Evolutionary conservation across 257 asterid species (phyloP).

Genomic region (Solanum clarkiae): DNA sequence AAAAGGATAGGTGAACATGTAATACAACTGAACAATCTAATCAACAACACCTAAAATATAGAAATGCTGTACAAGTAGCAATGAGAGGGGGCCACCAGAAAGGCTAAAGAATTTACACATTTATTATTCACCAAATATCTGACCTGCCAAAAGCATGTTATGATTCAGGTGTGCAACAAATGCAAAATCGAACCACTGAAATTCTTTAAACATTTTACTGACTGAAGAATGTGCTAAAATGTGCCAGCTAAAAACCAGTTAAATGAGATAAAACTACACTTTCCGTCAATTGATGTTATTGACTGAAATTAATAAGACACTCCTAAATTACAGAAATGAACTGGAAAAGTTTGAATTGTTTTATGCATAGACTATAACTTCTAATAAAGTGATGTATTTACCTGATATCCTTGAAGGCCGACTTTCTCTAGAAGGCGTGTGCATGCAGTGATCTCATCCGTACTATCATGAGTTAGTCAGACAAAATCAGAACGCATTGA

Average conservation of each 20-base stretch:
- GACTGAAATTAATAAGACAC: background rate
- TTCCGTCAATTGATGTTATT: background rate
- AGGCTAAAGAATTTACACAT: background rate
- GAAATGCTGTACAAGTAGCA: background rate
- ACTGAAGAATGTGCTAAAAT: background rate
- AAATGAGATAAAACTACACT: background rate
- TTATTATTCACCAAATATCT: background rate
- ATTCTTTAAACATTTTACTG: background rate
- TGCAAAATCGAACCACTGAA: background rate
- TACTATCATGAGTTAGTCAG: slow-evolving; percentile 13
- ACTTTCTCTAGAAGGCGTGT: slow-evolving; percentile 34
- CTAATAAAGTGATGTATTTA: slow-evolving; percentile 8
- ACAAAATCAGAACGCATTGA: background rate
- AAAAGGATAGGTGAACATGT: background rate
- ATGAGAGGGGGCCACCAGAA: background rate
- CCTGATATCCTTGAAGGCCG: slow-evolving; percentile 39
- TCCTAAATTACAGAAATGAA: background rate
- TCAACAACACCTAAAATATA: background rate
- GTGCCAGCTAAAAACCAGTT: background rate
- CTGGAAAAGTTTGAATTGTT: background rate
- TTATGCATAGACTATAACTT: background rate
- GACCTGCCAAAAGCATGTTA: background rate
- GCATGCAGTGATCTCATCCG: slow-evolving; percentile 39
- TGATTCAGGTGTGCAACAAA: background rate
- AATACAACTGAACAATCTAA: background rate